Evolutionary conservation across 2,329 filamentous ascomycete species (phyloP).

Genomic region (Talaromyces funiculosus): DNA sequence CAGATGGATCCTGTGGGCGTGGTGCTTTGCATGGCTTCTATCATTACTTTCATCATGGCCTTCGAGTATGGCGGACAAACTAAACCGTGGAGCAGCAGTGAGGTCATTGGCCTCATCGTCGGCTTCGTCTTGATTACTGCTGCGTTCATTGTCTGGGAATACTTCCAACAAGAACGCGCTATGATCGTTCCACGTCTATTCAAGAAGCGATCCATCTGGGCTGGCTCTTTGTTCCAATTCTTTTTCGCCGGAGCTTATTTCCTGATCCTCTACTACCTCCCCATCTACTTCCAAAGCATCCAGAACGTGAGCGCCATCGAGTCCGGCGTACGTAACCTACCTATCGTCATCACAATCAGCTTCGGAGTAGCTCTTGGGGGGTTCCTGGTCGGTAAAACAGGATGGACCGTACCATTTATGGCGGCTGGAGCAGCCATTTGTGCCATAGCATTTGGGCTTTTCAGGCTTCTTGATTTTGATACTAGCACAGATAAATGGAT

Average conservation of each 20-base stretch:
- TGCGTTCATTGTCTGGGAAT: slow-evolving; percentile 17
- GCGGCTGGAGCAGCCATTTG: slow-evolving; percentile 22
- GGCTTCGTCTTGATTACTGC: slow-evolving; percentile 18
- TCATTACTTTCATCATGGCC: slow-evolving; percentile 22
- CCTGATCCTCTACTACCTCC: slow-evolving; percentile 29
- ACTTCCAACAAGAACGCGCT: slow-evolving; percentile 20
- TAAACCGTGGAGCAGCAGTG: slow-evolving; percentile 19
- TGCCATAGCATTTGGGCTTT: slow-evolving; percentile 26
- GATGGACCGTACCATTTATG: slow-evolving; percentile 24
- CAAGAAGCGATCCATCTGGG: slow-evolving; percentile 31
- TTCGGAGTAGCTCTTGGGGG: slow-evolving; percentile 25
- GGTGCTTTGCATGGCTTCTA: slow-evolving; percentile 18
- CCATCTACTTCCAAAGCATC: slow-evolving; percentile 15
- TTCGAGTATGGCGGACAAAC: slow-evolving; percentile 24
- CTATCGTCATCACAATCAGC: slow-evolving; percentile 33
- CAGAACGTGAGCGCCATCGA: slow-evolving; percentile 22
- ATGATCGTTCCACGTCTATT: slow-evolving; percentile 33
- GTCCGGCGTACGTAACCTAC: slow-evolving; percentile 38
- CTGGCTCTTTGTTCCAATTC: slow-evolving; percentile 27
- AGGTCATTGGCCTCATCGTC: slow-evolving; percentile 21
- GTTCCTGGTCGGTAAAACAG: slow-evolving; percentile 21
- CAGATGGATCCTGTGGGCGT: slow-evolving; percentile 22
- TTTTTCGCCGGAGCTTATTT: slow-evolving; percentile 31
- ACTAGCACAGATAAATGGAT: slow-evolving; percentile 20
- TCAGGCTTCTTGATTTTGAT: slow-evolving; percentile 28